phyloP scores from a whole-genome alignment of 208 protist species.

The Vickermania ingenoplastis region DNA sequence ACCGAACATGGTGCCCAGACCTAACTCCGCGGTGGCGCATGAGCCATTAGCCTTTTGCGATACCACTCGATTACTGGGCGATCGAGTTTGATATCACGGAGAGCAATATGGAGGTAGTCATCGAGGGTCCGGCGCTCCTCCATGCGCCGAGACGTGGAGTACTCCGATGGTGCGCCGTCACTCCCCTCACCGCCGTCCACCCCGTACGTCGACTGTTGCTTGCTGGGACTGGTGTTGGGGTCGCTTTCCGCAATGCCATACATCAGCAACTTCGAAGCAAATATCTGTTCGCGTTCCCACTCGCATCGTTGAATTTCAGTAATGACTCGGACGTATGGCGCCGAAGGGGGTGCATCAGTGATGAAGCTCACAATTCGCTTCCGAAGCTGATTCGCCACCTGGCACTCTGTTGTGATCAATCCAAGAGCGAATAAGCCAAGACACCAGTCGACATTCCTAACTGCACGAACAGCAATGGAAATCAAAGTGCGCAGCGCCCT shows the following conservation, averaged over 20 bases:
- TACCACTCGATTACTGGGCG: slow-evolving; percentile 38
- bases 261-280: neutral
- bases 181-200: neutral
- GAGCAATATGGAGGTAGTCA: slow-evolving; percentile 53
- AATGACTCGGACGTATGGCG: neutral
- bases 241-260: neutral
- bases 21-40: neutral
- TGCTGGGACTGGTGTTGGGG: neutral
- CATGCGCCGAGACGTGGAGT: slow-evolving; percentile 4
- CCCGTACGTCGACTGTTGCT: neutral
- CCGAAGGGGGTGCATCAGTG: neutral
- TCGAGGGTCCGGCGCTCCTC: slow-evolving; percentile 30
- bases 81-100: slow-evolving; percentile 59
- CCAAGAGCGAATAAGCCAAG: slow-evolving; percentile 55
- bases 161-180: neutral
- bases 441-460: slow-evolving; percentile 2
- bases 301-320: neutral
- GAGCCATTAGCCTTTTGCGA: slow-evolving; percentile 8
- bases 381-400: neutral
- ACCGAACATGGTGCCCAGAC: no score
- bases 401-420: slow-evolving; percentile 7
- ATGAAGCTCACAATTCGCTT: neutral
- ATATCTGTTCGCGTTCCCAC: neutral
- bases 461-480: slow-evolving; percentile 55
- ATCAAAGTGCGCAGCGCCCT: slow-evolving; percentile 26